Conservation (phyloP, 805 yeast genomes). For the Cyberlindnera lachancei region DNA sequence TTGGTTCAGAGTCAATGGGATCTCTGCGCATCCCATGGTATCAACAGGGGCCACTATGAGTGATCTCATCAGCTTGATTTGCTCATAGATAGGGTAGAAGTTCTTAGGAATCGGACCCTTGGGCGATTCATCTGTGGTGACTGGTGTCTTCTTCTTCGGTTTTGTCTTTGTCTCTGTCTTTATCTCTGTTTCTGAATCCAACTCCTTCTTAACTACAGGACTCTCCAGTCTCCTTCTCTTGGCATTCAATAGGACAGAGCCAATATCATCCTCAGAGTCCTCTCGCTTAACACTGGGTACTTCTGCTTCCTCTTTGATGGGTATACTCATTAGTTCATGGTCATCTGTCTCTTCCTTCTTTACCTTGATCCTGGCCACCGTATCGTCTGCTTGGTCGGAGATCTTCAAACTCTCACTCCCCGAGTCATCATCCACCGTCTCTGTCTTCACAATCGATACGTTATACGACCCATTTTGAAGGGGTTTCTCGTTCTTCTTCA, state of each 20-base stretch:
- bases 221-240: too few species aligned
- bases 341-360: too few species aligned
- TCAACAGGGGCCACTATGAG: slow-evolving; percentile 79
- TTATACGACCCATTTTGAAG: too few species aligned
- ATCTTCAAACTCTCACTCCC: too few species aligned
- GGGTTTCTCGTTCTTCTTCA: too few species aligned
- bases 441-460: too few species aligned
- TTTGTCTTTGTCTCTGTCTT: background rate
- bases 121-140: background rate
- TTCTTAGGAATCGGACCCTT: slow-evolving; percentile 31
- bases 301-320: too few species aligned
- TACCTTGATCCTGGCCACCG: too few species aligned
- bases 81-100: slow-evolving; percentile 51
- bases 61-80: slow-evolving; percentile 59
- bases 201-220: slow-evolving; percentile 2
- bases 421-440: too few species aligned
- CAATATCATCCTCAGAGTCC: background rate
- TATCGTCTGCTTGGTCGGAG: too few species aligned
- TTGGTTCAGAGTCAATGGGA: slow-evolving; percentile 33
- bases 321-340: too few species aligned
- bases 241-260: too few species aligned
- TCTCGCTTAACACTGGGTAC: background rate
- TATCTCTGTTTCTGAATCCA: background rate
- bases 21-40: slow-evolving; percentile 71
- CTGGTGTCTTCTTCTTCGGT: background rate